phyloP scores from a whole-genome alignment of 495 filamentous ascomycete species.

The Rostrohypoxylon terebratum region DNA sequence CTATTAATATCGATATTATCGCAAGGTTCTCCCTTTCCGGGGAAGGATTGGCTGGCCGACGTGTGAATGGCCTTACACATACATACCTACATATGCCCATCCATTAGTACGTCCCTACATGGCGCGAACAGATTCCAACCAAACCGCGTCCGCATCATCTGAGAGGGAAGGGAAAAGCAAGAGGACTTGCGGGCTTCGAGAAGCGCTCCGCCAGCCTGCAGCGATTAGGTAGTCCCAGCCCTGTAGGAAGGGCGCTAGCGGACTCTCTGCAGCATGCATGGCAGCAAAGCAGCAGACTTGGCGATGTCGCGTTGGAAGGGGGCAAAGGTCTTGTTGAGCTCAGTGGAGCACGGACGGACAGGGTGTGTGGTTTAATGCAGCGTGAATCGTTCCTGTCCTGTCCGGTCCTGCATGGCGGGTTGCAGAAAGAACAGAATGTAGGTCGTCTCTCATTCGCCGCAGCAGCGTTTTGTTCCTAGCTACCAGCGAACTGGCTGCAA shows the following conservation, averaged over 20 bases:
- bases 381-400: slow-evolving; percentile 49
- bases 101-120: slow-evolving; percentile 19
- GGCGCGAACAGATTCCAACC: slow-evolving; percentile 35
- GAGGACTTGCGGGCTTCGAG: slow-evolving; percentile 22
- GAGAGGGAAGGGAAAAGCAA: slow-evolving; percentile 30
- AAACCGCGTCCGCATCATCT: slow-evolving; percentile 35
- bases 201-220: slow-evolving; percentile 29
- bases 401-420: slow-evolving; percentile 44
- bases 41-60: slow-evolving; percentile 23
- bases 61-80: slow-evolving; percentile 22
- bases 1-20: slow-evolving; percentile 19
- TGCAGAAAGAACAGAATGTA: slow-evolving; percentile 36
- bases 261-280: slow-evolving; percentile 43
- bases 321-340: slow-evolving; percentile 25
- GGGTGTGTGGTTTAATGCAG: slow-evolving; percentile 39
- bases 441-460: slow-evolving; percentile 36
- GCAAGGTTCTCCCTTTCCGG: slow-evolving; percentile 26
- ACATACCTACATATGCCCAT: slow-evolving; percentile 25
- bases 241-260: slow-evolving; percentile 41
- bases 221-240: slow-evolving; percentile 42
- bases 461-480: slow-evolving; percentile 41
- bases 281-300: slow-evolving; percentile 40
- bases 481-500: slow-evolving; percentile 38
- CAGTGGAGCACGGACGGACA: slow-evolving; percentile 33
- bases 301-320: slow-evolving; percentile 42